These are phyloP conservation scores for Parsonsia alboflavescens DNA, from an alignment of 257 asterid species.

Conservation along the genomic window DNA sequence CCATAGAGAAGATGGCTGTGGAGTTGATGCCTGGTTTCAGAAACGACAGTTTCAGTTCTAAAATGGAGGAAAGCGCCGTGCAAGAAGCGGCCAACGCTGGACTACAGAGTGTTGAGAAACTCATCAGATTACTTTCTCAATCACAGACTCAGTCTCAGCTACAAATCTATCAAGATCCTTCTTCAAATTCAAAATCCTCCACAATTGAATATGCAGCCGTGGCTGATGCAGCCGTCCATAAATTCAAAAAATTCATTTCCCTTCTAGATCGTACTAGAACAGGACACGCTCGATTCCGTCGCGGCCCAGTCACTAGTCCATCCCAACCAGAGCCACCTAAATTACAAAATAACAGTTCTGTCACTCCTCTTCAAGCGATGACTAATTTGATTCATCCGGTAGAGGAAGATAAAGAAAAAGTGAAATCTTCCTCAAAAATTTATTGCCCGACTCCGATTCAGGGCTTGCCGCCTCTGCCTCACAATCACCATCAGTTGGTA, in stretches of 20 bases:
- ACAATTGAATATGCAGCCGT: slow-evolving; percentile 46
- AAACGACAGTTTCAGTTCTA: slow-evolving; percentile 24
- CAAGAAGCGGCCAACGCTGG: slow-evolving; percentile 94
- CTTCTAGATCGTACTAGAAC: slow-evolving; percentile 64
- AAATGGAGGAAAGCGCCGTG: slow-evolving; percentile 67
- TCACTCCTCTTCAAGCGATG: slow-evolving; percentile 5
- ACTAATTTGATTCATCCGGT: slow-evolving; percentile 18
- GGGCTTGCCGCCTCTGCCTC: slow-evolving; percentile 77
- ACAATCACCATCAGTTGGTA: slow-evolving; percentile 43
- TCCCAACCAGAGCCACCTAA: slow-evolving; percentile 11
- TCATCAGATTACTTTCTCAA: slow-evolving; percentile 59
- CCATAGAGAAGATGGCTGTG: slow-evolving; percentile 51
- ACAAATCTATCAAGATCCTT: slow-evolving; percentile 16
- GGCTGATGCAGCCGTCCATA: slow-evolving; percentile 68
- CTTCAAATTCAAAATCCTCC: slow-evolving; percentile 12
- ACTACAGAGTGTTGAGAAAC: slow-evolving; percentile 77
- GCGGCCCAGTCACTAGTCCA: slow-evolving; percentile 54
- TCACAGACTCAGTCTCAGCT: slow-evolving; percentile 28
- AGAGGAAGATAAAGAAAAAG: slow-evolving; percentile 29
- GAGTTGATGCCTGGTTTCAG: slow-evolving; percentile 56
- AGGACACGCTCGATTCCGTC: slow-evolving; percentile 93
- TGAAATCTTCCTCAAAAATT: slow-evolving; percentile 27
- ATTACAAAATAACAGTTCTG: background rate
- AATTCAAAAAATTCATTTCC: slow-evolving; percentile 73
- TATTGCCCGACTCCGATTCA: slow-evolving; percentile 64